Evolutionary conservation across 164 flowering plant genomes (phyloP), one percentile per base, ranked within the genome.

Genomic region (Stephania japonica): DNA sequence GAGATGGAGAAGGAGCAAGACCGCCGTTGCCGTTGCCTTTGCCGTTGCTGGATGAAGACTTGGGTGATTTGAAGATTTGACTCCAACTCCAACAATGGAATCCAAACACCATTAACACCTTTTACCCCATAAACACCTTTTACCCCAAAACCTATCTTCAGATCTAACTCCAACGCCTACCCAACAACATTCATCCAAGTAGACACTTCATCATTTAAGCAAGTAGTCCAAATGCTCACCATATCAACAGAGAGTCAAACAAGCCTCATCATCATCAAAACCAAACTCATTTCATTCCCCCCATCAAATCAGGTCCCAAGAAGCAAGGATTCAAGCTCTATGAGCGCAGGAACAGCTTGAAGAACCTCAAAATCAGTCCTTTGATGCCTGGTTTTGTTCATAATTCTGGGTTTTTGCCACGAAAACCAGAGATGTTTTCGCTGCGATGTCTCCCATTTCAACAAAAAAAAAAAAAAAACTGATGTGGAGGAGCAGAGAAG

Each of bases 101-200:
- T 72, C 42, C 84, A 84, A 78, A 84, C 65, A 73, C 87, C 87
- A 16, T 64, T 74, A n/a, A 82, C 88, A 32, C 90, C n/a, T n/a
- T n/a, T n/a, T n/a, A n/a, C n/a, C n/a, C n/a, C n/a, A n/a, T n/a
- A n/a, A n/a, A n/a, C n/a, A n/a, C n/a, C n/a, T n/a, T n/a, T n/a
- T n/a, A n/a, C n/a, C n/a, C n/a, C 89, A 49, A 85, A 83, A 38
- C 82, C 88, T 75, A 82, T 85, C 67, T 75, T 88, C 73, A 89
- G 97, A 88, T 88, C 97, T 74, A 90, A 88, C 62, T 68, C 88
- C 6, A 91, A 83, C 70, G 89, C 91, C 23, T 85, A 90, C 85
- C 95, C 97, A 65, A 92, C 98, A 50, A 94, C 98, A 56, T 94
- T 92, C 78, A 90, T 94, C 56, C 96, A 92, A 77, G 97, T 97